phyloP scores from a whole-genome alignment of 1,284 basidiomycete species.

The Tylopilus sp. region DNA sequence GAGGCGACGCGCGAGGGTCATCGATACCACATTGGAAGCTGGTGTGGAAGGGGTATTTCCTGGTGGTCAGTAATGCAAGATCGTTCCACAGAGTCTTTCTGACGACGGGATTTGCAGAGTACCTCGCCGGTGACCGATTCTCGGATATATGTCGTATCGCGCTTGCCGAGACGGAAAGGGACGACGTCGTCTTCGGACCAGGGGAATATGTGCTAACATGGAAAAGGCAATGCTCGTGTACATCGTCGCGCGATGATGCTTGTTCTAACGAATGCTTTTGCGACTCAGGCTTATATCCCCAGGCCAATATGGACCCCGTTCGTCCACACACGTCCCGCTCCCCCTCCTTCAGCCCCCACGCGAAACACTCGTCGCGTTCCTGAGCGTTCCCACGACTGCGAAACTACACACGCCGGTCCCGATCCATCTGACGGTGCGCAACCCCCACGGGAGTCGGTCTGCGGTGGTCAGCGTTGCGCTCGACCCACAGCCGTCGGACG shows the following conservation, averaged over 20 bases:
- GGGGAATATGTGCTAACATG: constrained; percentile 63
- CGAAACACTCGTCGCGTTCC: constrained; percentile 59
- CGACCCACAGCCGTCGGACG: constrained; percentile 59
- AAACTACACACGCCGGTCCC: constrained; percentile 58
- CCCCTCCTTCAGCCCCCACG: constrained; percentile 55
- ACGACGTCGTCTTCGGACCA: constrained; percentile 42
- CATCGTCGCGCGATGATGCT: background rate
- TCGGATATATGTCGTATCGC: constrained; percentile 52
- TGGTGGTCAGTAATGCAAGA: constrained; percentile 32
- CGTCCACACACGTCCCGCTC: constrained; percentile 51
- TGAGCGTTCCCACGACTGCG: constrained; percentile 57
- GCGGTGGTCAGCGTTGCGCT: constrained; percentile 61
- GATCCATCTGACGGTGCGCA: constrained; percentile 59
- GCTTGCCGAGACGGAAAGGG: constrained; percentile 40
- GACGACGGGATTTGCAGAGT: constrained; percentile 41
- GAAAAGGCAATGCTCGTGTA: constrained; percentile 51
- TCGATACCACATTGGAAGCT: constrained; percentile 40
- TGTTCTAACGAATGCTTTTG: background rate
- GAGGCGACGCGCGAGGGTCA: constrained; percentile 42
- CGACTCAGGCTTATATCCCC: constrained; percentile 26
- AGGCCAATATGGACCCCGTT: constrained; percentile 41
- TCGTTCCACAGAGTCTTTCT: background rate
- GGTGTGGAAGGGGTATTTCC: constrained; percentile 41
- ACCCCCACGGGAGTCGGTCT: constrained; percentile 56
- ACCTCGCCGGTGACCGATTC: constrained; percentile 60